Conservation (phyloP, 805 yeast species). For the Cyberlindnera mrakii region DNA sequence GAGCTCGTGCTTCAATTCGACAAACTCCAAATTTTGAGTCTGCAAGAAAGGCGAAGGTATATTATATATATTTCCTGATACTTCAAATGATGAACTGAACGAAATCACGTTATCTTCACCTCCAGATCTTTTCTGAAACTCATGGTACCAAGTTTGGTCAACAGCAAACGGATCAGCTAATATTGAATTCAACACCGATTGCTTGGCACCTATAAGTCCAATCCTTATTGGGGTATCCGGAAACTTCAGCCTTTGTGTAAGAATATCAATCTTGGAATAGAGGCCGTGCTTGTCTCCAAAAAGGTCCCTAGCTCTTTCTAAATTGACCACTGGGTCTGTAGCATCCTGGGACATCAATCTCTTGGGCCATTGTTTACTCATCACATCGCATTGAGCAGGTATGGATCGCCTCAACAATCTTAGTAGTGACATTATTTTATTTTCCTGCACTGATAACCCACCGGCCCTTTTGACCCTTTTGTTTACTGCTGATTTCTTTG, state of each 20-base stretch:
- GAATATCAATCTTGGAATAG: conserved; percentile 22
- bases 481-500: too few species aligned
- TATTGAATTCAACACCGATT: conserved; percentile 22
- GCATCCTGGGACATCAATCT: not conserved
- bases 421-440: not conserved
- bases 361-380: not conserved
- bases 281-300: conserved; percentile 21
- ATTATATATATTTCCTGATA: conserved; percentile 12
- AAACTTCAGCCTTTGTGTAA: conserved; percentile 9
- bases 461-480: too few species aligned
- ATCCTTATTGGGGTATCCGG: conserved; percentile 21
- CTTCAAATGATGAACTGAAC: conserved; percentile 19
- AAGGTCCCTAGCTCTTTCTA: conserved; percentile 11
- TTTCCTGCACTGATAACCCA: too few species aligned
- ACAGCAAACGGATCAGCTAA: conserved; percentile 28
- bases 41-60: conserved; percentile 26
- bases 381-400: not conserved
- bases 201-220: conserved; percentile 23
- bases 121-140: conserved; percentile 5
- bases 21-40: conserved; percentile 19
- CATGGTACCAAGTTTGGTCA: conserved; percentile 26
- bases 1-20: conserved; percentile 15
- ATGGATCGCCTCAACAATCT: not conserved
- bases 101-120: conserved; percentile 10
- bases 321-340: conserved; percentile 12